A percentile compares a stretch with the other conserved stretches of the same genome.
phyloP scores from a whole-genome alignment of 192 early-diverging fungal species.

The Cladochytrium replicatum region DNA sequence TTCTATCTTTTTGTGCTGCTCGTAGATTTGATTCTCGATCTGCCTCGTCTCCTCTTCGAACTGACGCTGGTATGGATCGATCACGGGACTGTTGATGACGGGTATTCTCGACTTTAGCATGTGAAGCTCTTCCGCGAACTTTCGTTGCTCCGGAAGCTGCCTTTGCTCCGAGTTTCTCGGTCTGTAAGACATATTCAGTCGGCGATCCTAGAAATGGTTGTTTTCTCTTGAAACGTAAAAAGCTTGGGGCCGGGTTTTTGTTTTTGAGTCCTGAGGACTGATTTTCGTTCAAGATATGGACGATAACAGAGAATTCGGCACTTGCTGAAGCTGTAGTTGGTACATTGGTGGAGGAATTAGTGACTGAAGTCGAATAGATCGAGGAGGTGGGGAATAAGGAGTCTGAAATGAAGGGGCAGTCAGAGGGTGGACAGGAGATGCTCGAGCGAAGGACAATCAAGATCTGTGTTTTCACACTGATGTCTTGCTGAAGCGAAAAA shows the following conservation, averaged over 20 bases:
- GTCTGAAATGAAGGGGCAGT: slow-evolving; percentile 2
- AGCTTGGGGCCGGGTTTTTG: background rate
- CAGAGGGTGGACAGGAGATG: slow-evolving; percentile 1
- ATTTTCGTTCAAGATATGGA: background rate
- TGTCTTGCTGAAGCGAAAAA: slow-evolving; percentile 3
- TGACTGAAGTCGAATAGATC: background rate
- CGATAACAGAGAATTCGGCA: background rate
- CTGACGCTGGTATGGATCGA: slow-evolving; percentile 6
- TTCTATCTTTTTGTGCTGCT: slow-evolving; percentile 6
- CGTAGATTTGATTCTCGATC: slow-evolving; percentile 5
- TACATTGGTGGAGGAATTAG: background rate
- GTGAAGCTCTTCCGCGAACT: background rate
- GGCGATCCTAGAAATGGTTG: background rate
- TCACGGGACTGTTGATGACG: background rate
- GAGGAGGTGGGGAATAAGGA: too few species aligned
- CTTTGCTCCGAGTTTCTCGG: background rate
- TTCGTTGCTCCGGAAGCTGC: background rate
- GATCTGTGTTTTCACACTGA: slow-evolving; percentile 28
- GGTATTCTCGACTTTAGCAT: background rate
- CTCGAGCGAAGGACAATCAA: slow-evolving; percentile 12
- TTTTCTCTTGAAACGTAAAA: background rate
- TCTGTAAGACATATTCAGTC: background rate
- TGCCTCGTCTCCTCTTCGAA: slow-evolving; percentile 10
- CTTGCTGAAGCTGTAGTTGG: background rate
- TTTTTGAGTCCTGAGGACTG: background rate